Base-by-base conservation (phyloP, 2,329 filamentous ascomycete genomes). In the Trichoderma koningii region DNA sequence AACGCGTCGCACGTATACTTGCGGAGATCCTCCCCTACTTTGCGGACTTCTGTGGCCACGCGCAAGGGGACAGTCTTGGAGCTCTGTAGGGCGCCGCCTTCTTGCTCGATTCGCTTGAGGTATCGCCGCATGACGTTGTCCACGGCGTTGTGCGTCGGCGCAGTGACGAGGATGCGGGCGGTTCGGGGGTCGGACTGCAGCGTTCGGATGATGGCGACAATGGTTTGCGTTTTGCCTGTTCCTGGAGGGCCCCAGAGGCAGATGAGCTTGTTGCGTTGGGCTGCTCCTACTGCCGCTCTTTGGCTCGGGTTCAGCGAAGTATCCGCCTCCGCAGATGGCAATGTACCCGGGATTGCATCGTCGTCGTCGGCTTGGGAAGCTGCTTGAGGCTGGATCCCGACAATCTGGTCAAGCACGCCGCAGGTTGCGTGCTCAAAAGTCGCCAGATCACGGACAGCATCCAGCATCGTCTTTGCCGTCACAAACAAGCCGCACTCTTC, bases 181-280 rank as follows among this genome's bases (percentile, higher is more conserved):
- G 67, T 69, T 5, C 71, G 65, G 0, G 68, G 64, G 7, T 74
- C 64, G 19, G 61, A 61, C 23, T 76, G 71, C n/a, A 80, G 57
- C 4, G 72, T 71, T 4, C 69, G 66, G 17, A 81, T 69, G 28
- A 80, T 77, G 23, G 73, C 71, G 1, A 79, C 76, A 7, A 80
- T 75, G 0, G 78, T 80, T 42, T 78, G 74, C 0, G 79, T 80
- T 66, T 81, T 81, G 4, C 78, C 79, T 0, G 79, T 81, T 4
- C 80, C 80, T 1, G 79, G 79, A 14, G 79, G 78, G 0, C 78
- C 79, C 78, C 79, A 81, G 3, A 81, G 71, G 51, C 76, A 79
- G 2, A 76, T 76, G 3, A 81, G 66, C 5, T 72, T 69, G 53
- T 72, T 68, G 1, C 51, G 70, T 34, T 79, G 66, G 3, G 77